Conservation (phyloP, 805 yeast genomes). For the Jamesozyma hellenica region DNA sequence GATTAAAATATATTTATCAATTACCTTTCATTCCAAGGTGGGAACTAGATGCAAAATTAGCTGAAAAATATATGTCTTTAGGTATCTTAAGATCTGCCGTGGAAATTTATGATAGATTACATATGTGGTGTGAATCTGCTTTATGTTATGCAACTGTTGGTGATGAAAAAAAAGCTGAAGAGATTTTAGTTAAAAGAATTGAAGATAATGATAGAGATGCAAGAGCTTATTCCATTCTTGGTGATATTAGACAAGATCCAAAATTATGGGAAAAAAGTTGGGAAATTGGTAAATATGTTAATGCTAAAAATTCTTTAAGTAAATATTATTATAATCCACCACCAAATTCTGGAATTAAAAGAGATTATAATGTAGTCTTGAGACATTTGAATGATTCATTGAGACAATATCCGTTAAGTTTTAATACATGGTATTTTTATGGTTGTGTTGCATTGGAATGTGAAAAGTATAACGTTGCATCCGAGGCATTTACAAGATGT, state of each 20-base stretch:
- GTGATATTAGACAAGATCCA: slow-evolving; percentile 76
- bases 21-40: slow-evolving; percentile 75
- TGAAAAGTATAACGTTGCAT: slow-evolving; percentile 61
- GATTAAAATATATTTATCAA: slow-evolving; percentile 62
- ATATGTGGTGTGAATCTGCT: slow-evolving; percentile 74
- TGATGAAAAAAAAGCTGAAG: slow-evolving; percentile 55
- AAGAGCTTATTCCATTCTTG: slow-evolving; percentile 71
- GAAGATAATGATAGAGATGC: slow-evolving; percentile 60
- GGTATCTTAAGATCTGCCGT: slow-evolving; percentile 82
- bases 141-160: slow-evolving; percentile 84
- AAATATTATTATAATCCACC: slow-evolving; percentile 64
- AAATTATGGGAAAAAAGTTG: slow-evolving; percentile 74
- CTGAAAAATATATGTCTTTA: slow-evolving; percentile 75
- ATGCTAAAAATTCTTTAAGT: slow-evolving; percentile 79
- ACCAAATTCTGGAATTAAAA: slow-evolving; percentile 37
- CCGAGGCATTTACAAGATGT: slow-evolving; percentile 88
- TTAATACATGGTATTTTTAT: slow-evolving; percentile 82
- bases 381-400: slow-evolving; percentile 67
- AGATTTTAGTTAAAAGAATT: slow-evolving; percentile 46
- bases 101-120: slow-evolving; percentile 74
- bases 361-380: slow-evolving; percentile 46
- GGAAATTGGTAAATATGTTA: slow-evolving; percentile 71
- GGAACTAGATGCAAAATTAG: slow-evolving; percentile 71
- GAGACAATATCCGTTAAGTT: slow-evolving; percentile 58
- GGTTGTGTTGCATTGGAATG: slow-evolving; percentile 83